A percentile compares a stretch with the other conserved stretches of the same genome.
phyloP scores from a whole-genome alignment of 345 rosid species.

The Acer saccharum region DNA sequence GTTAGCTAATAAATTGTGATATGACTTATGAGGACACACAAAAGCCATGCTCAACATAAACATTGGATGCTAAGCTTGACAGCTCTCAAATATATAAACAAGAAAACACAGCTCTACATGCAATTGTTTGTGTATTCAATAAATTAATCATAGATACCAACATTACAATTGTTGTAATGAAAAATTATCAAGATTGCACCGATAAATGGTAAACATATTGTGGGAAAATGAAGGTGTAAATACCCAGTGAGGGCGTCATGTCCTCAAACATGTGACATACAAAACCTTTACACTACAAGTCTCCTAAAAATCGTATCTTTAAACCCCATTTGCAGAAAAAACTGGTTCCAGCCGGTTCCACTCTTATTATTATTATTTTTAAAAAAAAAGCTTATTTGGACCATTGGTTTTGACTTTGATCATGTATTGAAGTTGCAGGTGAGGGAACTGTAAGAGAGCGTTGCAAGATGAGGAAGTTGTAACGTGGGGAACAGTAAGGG shows the following conservation, averaged over 20 bases:
- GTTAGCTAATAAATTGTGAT: background rate
- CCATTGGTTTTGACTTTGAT: too few species aligned
- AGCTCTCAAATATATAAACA: background rate
- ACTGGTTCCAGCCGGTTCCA: too few species aligned
- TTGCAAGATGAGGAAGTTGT: too few species aligned
- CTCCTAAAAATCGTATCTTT: background rate
- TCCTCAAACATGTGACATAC: background rate
- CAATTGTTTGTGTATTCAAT: too few species aligned
- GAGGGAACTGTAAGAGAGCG: constrained; percentile 28
- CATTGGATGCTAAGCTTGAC: background rate
- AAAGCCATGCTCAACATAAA: too few species aligned
- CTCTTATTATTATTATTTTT: too few species aligned
- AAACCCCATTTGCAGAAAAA: too few species aligned
- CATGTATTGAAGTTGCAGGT: constrained; percentile 43
- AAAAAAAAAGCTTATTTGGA: too few species aligned
- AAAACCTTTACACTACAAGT: background rate
- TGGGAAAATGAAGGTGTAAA: background rate
- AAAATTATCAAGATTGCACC: background rate
- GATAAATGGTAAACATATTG: background rate
- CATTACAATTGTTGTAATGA: too few species aligned
- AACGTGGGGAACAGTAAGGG: constrained; percentile 13
- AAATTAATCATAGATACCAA: too few species aligned
- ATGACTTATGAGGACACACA: background rate
- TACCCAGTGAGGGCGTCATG: background rate
- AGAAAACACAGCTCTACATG: background rate